Base-by-base conservation (phyloP, 257 asterid genomes). In the Gardenia jasminoides region DNA sequence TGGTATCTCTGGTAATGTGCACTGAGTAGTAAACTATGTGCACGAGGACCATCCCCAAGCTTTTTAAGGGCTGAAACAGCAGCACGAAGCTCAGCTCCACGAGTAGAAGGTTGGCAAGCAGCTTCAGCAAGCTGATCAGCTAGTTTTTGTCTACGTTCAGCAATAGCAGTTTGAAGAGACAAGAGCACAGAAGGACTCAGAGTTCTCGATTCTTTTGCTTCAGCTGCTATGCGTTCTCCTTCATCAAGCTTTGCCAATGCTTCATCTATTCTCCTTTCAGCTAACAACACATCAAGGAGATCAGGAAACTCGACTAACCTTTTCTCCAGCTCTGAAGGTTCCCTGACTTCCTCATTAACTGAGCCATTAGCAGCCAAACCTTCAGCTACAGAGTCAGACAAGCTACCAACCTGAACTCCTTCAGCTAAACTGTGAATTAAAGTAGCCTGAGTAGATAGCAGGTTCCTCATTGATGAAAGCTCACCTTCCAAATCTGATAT, bases 401-500 rank as follows among this genome's bases (percentile, higher is more conserved):
- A 85, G 65, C 96, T 87, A 77, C 87, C 91, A 50, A 93, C 84
- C 83, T 88, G 88, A 84, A 93, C 99, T 80, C 99, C 99, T 85
- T 96, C 99, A 22, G 98, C 97, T 84, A 96, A 85, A 88, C 88
- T 85, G 87, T 93, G 97, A 82, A 96, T 88, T 84, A 96, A 87
- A 71, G 97, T 89, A 75, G 97, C 96, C 88, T 93, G 99, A 76
- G 99, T 96, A 84, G 99, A 96, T 79, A 96, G 90, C 88, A 96
- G 85, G 85, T 90, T 96, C 85, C 96, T 90, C 97, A 96, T 96
- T 64, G 98, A 96, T 81, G 97, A 93, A 81, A 96, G 97, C 80
- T 96, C 99, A 28, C 97, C 99, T 90, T 96, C 99, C 79, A 96
- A 89, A 85, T 96, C 99, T 69, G 99, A 96, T 84, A 96, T 96